Base-by-base conservation (phyloP, 139 green algal genomes). In the Penium margaritaceum region DNA sequence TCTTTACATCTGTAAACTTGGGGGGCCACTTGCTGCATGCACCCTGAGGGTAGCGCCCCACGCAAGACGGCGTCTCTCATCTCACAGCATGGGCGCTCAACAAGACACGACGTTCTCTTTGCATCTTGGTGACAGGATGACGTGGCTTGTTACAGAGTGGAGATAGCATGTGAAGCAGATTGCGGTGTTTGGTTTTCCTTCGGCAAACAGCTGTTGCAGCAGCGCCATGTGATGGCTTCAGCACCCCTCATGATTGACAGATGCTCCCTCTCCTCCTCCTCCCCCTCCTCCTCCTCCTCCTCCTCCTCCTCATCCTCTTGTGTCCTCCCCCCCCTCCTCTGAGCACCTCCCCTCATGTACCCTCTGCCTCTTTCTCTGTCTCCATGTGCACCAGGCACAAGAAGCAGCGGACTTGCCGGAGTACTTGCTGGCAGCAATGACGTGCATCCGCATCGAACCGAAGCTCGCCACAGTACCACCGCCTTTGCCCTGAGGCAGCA, bases 321-420 rank as follows among this genome's bases (percentile, higher is more conserved):
- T 57, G 1, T 2, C 32, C 19, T 19, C 0, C 35, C 5, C 60
- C 34, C 2, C 7, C 34, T 51, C 5, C 5, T 67, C 15, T 57
- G 46, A 57, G 19, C 46, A 24, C 19, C 46, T 57, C 19, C 19
- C 46, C 21, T 57, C 46, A 24, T 24, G 19, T 57, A 21, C 46
- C 35, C 4, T 51, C 3, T 2, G 1, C 5, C 0, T 51, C 3
- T 67, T 46, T 46, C 5, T 30, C 5, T 51, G 21, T 21, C 34
- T 21, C 46, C 21, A 38, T 61, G 24, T 47, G 5, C 34, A 36
- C 12, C 15, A 67, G 61, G 61, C 61, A 17, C 35, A 33, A 46
- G 36, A n/a, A 30, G 36, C 61, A 63, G 27, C 43, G 6, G 61
- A 68, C 24, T 68, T 68, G 21, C 61, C 61, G 1, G 27, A 68